Evolutionary conservation across 2,329 filamentous ascomycete genomes (phyloP).

Genomic region (Penicillium verrucosum): DNA sequence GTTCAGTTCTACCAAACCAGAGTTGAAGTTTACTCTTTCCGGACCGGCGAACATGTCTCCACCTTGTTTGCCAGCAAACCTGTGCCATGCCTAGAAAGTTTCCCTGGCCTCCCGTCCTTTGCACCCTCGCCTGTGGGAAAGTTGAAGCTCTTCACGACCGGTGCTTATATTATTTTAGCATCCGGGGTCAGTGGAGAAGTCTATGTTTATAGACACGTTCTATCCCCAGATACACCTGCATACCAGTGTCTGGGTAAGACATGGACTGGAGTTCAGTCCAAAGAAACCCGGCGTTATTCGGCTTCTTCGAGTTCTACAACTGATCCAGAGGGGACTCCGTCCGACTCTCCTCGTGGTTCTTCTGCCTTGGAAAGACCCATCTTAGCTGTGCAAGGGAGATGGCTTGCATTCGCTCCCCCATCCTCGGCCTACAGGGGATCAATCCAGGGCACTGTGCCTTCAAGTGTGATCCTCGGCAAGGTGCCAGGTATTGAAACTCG

Average conservation of each 20-base stretch:
- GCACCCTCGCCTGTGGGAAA: conserved; percentile 69
- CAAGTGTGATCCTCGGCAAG: conserved; percentile 33
- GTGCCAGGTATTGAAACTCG: conserved; percentile 43
- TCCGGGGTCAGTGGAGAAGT: conserved; percentile 85
- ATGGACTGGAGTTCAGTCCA: conserved; percentile 78
- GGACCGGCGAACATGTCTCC: conserved; percentile 66
- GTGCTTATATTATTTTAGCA: conserved; percentile 67
- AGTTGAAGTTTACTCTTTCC: conserved; percentile 83
- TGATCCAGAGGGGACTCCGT: conserved; percentile 43
- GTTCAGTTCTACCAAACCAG: conserved; percentile 68
- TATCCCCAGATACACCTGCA: conserved; percentile 17
- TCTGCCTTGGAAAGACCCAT: conserved; percentile 38
- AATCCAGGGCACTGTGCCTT: conserved; percentile 42
- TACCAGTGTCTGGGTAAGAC: conserved; percentile 79
- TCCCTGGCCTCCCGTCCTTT: conserved; percentile 60
- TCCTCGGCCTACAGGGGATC: conserved; percentile 38
- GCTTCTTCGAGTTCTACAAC: conserved; percentile 47
- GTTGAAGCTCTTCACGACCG: conserved; percentile 69
- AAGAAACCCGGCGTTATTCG: conserved; percentile 44
- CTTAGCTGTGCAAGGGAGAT: conserved; percentile 45
- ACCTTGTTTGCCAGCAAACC: conserved; percentile 70
- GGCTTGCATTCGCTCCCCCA: conserved; percentile 47
- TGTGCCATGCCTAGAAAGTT: conserved; percentile 56
- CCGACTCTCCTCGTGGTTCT: conserved; percentile 34
- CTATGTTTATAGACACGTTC: conserved; percentile 63